phyloP scores from a whole-genome alignment of 2,329 filamentous ascomycete genomes.

The Hypoxylon sp. region DNA sequence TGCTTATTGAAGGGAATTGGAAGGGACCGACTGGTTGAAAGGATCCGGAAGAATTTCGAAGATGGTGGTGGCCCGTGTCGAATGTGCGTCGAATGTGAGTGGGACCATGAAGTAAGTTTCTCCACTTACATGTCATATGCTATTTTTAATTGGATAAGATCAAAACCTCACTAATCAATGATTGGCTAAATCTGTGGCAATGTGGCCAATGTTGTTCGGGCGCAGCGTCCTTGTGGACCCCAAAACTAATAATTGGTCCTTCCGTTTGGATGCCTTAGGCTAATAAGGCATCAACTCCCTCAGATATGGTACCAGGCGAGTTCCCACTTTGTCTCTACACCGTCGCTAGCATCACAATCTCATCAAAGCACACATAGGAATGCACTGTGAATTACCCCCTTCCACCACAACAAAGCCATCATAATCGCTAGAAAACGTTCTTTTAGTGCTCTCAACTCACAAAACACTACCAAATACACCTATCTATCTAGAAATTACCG shows the following conservation, averaged over 20 bases:
- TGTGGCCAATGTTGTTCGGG: constrained; percentile 32
- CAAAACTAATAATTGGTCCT: constrained; percentile 14
- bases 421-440: constrained; percentile 10
- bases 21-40: neutral
- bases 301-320: constrained; percentile 40
- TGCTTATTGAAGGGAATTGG: constrained; percentile 11
- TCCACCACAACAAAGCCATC: constrained; percentile 28
- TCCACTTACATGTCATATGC: constrained; percentile 19
- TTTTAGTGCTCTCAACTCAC: constrained; percentile 15
- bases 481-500: constrained; percentile 22
- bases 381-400: constrained; percentile 20
- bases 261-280: constrained; percentile 34
- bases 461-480: constrained; percentile 37
- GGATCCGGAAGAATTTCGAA: constrained; percentile 17
- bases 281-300: constrained; percentile 11
- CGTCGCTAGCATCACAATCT: constrained; percentile 16
- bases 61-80: constrained; percentile 24
- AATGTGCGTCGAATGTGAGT: constrained; percentile 13
- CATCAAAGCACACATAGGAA: constrained; percentile 29
- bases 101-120: constrained; percentile 17
- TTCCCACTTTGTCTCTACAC: constrained; percentile 41
- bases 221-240: constrained; percentile 39
- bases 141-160: constrained; percentile 31
- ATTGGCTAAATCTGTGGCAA: constrained; percentile 29
- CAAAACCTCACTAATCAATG: constrained; percentile 15